Base-by-base conservation (phyloP, 2,329 filamentous ascomycete species). In the Fusarium bulbicola region DNA sequence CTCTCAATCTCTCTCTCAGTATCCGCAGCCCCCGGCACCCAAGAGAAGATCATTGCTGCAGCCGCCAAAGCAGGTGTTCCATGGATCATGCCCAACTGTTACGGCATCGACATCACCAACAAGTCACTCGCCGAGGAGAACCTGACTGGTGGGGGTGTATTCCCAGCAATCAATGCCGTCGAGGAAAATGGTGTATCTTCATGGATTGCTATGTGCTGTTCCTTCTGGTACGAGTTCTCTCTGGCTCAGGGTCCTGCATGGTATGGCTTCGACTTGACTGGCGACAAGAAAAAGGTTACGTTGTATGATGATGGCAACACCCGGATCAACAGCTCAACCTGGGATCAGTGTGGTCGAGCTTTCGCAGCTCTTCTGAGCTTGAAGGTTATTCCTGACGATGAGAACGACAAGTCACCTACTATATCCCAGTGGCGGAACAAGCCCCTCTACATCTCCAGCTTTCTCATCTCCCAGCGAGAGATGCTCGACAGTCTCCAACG, bases 401-500 rank as follows among this genome's bases (percentile, higher is more conserved):
- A 80, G 59, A 70, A 72, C 10, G 80, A 81, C 66, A 64, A 52
- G 47, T 76, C 86, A 0, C 39, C 66, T 15, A 71, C 82, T 78
- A 36, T 80, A 77, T 73, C 74, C 77, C 26, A 67, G 1, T 79
- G 76, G 76, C 63, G 72, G 16, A 89, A 90, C 78, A 84, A 85
- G 58, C 72, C 75, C 3, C 74, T 91, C 11, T 88, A 85, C 72
- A 74, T 91, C 26, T 84, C 82, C 20, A 90, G 87, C 59, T 93
- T 92, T 81, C 78, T 81, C 10, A 70, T 91, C 63, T 89, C 81
- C 57, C 92, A 93, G 79, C 84, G 85, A 18, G 90, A 93, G 24
- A 92, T 93, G 84, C 85, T 93, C 63, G 87, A 87, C 43, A 86
- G 86, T 32, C 79, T 91, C 14, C 85, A 90, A 72, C 87, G 89